Evolutionary conservation across 352 stramenopile genomes (phyloP).

Genomic region (Pythium insidiosum): DNA sequence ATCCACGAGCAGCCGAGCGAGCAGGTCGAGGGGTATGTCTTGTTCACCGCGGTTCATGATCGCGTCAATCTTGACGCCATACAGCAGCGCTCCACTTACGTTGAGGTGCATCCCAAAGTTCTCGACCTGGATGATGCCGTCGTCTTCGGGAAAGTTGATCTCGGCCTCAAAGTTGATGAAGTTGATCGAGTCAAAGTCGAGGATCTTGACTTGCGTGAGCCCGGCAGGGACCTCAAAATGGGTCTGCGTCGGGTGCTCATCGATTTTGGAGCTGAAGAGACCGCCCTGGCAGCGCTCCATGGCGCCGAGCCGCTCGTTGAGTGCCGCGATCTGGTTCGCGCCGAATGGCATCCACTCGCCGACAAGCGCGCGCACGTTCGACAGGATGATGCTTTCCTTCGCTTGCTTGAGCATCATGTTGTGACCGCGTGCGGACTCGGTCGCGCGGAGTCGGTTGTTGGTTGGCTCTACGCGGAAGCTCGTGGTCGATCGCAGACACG

Average conservation of each 20-base stretch:
- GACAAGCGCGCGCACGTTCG: slow-evolving; percentile 94
- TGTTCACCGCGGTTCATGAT: slow-evolving; percentile 96
- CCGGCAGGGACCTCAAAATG: slow-evolving; percentile 87
- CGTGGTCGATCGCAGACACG: slow-evolving; percentile 91
- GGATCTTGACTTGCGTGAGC: slow-evolving; percentile 94
- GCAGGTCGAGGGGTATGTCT: slow-evolving; percentile 93
- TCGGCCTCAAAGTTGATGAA: slow-evolving; percentile 98
- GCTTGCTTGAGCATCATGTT: slow-evolving; percentile 91
- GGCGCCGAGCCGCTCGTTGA: slow-evolving; percentile 94
- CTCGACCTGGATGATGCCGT: slow-evolving; percentile 93
- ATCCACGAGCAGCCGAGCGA: slow-evolving; percentile 94
- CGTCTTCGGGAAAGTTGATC: slow-evolving; percentile 94
- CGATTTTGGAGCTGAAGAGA: slow-evolving; percentile 93
- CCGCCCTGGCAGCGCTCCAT: slow-evolving; percentile 95
- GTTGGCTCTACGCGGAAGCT: slow-evolving; percentile 85
- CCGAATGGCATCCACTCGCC: slow-evolving; percentile 97
- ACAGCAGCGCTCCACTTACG: slow-evolving; percentile 65
- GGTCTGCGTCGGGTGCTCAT: slow-evolving; percentile 76
- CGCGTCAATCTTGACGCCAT: slow-evolving; percentile 90
- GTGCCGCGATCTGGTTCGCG: slow-evolving; percentile 94
- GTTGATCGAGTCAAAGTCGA: slow-evolving; percentile 96
- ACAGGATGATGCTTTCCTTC: slow-evolving; percentile 93
- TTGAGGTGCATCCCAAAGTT: slow-evolving; percentile 92
- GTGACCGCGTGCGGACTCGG: slow-evolving; percentile 81
- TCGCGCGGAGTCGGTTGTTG: slow-evolving; percentile 89